These are phyloP conservation scores for Mucuna pruriens DNA, from an alignment of 306 rosid species.

Conservation along the genomic window DNA sequence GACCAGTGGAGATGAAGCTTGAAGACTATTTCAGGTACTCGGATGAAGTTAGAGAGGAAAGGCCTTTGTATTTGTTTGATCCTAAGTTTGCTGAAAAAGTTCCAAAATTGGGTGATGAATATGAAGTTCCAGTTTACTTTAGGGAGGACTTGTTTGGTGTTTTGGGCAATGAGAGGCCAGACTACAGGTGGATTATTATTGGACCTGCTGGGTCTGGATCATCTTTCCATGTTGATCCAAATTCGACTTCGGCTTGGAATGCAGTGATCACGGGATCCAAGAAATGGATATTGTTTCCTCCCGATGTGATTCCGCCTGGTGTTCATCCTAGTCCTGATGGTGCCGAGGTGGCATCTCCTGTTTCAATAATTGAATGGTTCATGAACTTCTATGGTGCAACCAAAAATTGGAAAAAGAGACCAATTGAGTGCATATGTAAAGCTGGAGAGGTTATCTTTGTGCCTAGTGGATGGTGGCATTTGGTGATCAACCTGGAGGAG, in stretches of 20 bases:
- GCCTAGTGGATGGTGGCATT: constrained; percentile 99
- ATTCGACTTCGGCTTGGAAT: constrained; percentile 98
- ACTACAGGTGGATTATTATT: constrained; percentile 85
- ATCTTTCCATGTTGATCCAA: constrained; percentile 94
- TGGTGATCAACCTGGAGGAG: constrained; percentile 94
- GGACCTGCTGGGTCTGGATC: constrained; percentile 95
- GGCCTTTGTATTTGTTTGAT: constrained; percentile 88
- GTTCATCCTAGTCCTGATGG: constrained; percentile 99
- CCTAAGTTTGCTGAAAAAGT: constrained; percentile 86
- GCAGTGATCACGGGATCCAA: constrained; percentile 92
- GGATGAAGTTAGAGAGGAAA: constrained; percentile 81
- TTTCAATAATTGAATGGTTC: constrained; percentile 96
- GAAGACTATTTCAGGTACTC: constrained; percentile 74
- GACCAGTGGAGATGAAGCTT: constrained; percentile 85
- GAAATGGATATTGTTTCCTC: constrained; percentile 96
- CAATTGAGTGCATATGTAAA: constrained; percentile 83
- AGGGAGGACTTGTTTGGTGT: constrained; percentile 84
- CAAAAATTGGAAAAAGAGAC: constrained; percentile 76
- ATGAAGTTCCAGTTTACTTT: constrained; percentile 74
- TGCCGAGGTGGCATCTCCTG: constrained; percentile 90
- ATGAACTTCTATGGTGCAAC: constrained; percentile 91
- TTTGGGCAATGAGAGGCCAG: constrained; percentile 82
- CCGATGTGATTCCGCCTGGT: constrained; percentile 85
- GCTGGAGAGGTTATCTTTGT: constrained; percentile 96
- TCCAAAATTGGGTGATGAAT: constrained; percentile 73